phyloP scores from a whole-genome alignment of 306 rosid species.

The Mimosa bimucronata region DNA sequence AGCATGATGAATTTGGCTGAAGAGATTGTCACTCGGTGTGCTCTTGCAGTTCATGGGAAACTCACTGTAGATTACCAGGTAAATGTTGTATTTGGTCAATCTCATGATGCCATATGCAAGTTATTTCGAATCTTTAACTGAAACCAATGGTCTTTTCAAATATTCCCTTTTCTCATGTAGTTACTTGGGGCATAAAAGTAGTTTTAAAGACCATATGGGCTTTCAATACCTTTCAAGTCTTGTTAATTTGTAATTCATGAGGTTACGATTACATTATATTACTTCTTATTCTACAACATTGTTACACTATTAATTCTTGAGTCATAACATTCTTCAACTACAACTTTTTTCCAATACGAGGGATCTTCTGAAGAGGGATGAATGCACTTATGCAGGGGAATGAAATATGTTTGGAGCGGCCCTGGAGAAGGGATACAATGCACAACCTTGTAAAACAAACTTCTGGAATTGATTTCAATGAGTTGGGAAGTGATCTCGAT shows the following conservation, averaged over 20 bases:
- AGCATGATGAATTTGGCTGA: constrained; percentile 98
- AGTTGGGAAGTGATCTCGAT: constrained; percentile 66
- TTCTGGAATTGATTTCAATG: constrained; percentile 71
- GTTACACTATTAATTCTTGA: constrained; percentile 19
- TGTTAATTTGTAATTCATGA: neutral
- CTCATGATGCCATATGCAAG: neutral
- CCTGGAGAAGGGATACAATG: constrained; percentile 98
- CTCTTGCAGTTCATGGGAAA: constrained; percentile 82
- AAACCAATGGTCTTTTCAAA: neutral
- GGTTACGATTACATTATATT: constrained; percentile 6
- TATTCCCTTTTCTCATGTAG: neutral
- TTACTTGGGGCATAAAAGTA: neutral
- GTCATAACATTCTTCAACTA: constrained; percentile 22
- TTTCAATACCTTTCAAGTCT: neutral
- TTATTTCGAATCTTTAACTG: constrained; percentile 3
- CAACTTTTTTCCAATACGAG: constrained; percentile 29
- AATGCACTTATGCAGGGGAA: constrained; percentile 62
- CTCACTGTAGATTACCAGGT: constrained; percentile 95
- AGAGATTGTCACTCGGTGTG: constrained; percentile 89
- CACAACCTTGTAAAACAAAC: constrained; percentile 91
- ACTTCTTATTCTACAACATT: constrained; percentile 1
- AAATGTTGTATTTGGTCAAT: constrained; percentile 24
- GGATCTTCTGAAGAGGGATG: constrained; percentile 38
- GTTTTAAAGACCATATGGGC: neutral
- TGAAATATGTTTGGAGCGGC: constrained; percentile 83